phyloP scores from a whole-genome alignment of 1,139 yeast genomes.

The Pneumocystis canis region DNA sequence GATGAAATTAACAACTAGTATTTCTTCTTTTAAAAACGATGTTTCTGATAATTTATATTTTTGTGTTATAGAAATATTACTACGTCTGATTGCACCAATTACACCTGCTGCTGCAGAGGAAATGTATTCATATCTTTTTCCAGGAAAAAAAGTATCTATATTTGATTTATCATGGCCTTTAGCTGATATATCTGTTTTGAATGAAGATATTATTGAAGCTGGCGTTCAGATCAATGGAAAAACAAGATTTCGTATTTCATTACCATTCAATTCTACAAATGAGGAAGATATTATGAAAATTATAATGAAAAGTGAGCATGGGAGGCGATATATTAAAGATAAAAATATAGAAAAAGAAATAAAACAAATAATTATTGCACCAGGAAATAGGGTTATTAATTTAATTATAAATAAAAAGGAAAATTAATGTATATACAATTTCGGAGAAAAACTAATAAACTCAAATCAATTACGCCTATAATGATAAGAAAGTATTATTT shows the following conservation, averaged over 20 bases:
- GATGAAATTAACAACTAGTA: constrained; percentile 63
- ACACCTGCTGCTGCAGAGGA: constrained; percentile 77
- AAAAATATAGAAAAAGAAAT: constrained; percentile 9
- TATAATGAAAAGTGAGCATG: constrained; percentile 22
- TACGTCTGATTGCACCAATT: constrained; percentile 53
- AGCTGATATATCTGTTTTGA: constrained; percentile 23
- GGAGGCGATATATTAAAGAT: constrained; percentile 15
- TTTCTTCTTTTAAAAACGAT: constrained; percentile 27
- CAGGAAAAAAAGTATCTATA: constrained; percentile 30
- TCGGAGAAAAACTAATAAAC: constrained; percentile 7
- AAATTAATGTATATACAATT: neutral
- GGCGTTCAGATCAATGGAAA: constrained; percentile 52
- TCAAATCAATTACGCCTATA: constrained; percentile 11
- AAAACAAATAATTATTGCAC: constrained; percentile 11
- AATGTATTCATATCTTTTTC: constrained; percentile 44
- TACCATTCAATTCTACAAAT: constrained; percentile 24
- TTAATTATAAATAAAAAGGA: constrained; percentile 6
- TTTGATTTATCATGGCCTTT: constrained; percentile 23
- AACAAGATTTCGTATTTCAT: constrained; percentile 34
- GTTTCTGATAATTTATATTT: constrained; percentile 21
- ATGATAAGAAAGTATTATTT: neutral
- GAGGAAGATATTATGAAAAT: constrained; percentile 23
- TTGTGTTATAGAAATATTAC: constrained; percentile 38
- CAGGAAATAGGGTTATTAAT: constrained; percentile 11
- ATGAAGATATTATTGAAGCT: constrained; percentile 27